phyloP scores from a whole-genome alignment of 371 early-diverging fungal species.

The Lichtheimia corymbifera region DNA sequence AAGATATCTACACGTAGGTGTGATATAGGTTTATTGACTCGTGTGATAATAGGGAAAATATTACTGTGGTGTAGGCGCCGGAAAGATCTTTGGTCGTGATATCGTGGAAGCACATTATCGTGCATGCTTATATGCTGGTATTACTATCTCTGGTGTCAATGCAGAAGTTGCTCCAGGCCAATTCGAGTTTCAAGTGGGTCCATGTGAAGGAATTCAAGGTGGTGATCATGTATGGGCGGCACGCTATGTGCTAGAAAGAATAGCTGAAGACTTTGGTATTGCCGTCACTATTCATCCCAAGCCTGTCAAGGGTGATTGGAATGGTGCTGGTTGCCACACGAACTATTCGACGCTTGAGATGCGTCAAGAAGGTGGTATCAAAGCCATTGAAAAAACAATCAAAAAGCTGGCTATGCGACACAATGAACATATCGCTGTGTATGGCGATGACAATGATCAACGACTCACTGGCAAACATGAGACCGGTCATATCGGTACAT shows the following conservation, averaged over 20 bases:
- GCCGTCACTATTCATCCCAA: conserved; percentile 53
- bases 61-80: conserved; percentile 62
- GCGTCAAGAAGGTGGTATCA: conserved; percentile 51
- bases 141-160: conserved; percentile 52
- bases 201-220: conserved; percentile 51
- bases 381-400: conserved; percentile 52
- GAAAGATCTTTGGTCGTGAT: conserved; percentile 54
- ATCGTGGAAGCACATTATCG: conserved; percentile 66
- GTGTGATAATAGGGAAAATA: conserved; percentile 36
- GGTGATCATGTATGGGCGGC: conserved; percentile 54
- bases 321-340: conserved; percentile 53
- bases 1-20: no score
- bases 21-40: background rate
- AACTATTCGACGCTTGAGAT: conserved; percentile 52
- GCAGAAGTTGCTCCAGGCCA: conserved; percentile 56
- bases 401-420: conserved; percentile 51
- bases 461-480: conserved; percentile 64
- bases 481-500: conserved; percentile 58
- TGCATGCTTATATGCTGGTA: conserved; percentile 55
- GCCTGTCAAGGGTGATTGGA: conserved; percentile 60
- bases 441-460: conserved; percentile 66
- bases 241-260: conserved; percentile 49
- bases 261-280: conserved; percentile 59
- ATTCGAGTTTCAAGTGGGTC: conserved; percentile 58
- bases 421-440: conserved; percentile 61